phyloP scores from a whole-genome alignment of 2,329 filamentous ascomycete genomes.

The Fusarium chlamydosporum region DNA sequence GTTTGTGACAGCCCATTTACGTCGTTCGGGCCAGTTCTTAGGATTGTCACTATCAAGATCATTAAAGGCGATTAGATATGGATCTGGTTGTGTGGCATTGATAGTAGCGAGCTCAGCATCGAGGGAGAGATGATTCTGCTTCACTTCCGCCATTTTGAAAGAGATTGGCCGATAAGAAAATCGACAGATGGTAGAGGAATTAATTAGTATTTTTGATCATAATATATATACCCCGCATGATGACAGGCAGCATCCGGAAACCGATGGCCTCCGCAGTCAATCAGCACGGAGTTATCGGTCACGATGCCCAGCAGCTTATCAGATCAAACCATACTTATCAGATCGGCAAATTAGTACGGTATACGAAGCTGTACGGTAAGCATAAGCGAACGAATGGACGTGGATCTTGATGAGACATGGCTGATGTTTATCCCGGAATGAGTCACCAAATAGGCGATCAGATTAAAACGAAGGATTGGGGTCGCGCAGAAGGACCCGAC shows the following conservation, averaged over 20 bases:
- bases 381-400: background rate
- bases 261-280: background rate
- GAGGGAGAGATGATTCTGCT: background rate
- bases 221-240: conserved; percentile 1
- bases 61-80: conserved; percentile 50
- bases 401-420: background rate
- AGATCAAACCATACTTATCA: conserved; percentile 32
- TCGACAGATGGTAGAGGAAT: too few relatives aligned
- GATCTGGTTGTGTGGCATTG: conserved; percentile 12
- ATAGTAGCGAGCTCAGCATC: conserved; percentile 14
- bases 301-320: conserved; percentile 10
- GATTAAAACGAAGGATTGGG: background rate
- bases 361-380: background rate
- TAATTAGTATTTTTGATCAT: accelerated
- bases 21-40: conserved; percentile 56
- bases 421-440: background rate
- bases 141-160: conserved; percentile 5
- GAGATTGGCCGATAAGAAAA: background rate
- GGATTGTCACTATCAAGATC: conserved; percentile 56
- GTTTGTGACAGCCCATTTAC: conserved; percentile 65
- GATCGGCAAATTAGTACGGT: conserved; percentile 17
- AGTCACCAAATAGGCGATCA: background rate
- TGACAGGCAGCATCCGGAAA: background rate
- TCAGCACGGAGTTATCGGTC: conserved; percentile 37
- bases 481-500: conserved; percentile 6